These are phyloP conservation scores for Vanderwaltozyma yarrowii DNA, from an alignment of 805 yeast genomes.

Conservation along the genomic window DNA sequence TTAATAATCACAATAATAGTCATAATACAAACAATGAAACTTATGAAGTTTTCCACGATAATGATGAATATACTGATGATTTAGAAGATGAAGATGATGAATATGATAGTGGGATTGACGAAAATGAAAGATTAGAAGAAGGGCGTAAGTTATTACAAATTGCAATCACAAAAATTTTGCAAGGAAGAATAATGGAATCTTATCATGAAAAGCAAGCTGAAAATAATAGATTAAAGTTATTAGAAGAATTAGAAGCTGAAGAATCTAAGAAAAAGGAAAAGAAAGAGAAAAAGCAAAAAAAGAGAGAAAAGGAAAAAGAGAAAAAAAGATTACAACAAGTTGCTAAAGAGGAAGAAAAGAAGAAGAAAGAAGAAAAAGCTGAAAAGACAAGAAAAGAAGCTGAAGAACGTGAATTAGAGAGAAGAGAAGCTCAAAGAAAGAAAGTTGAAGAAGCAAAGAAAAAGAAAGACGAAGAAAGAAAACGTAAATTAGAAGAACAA, in stretches of 20 bases:
- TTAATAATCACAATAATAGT: too few relatives aligned
- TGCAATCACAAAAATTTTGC: conserved; percentile 69
- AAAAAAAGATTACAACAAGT: conserved; percentile 52
- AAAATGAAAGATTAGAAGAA: conserved; percentile 62
- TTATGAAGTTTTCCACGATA: conserved; percentile 2
- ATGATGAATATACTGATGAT: conserved; percentile 8
- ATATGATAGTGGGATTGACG: conserved; percentile 35
- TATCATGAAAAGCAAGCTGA: conserved; percentile 75
- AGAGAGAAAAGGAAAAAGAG: conserved; percentile 61
- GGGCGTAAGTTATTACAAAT: conserved; percentile 71
- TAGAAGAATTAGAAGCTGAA: conserved; percentile 64
- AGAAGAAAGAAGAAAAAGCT: conserved; percentile 44
- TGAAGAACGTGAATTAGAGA: conserved; percentile 34
- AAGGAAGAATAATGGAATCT: conserved; percentile 61
- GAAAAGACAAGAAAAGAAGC: conserved; percentile 38
- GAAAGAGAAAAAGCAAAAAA: conserved; percentile 54
- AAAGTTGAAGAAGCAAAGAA: conserved; percentile 33
- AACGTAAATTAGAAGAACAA: conserved; percentile 32
- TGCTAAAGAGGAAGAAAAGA: conserved; percentile 53
- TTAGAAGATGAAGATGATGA: conserved; percentile 18
- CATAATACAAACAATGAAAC: background rate
- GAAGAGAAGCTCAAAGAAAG: conserved; percentile 30
- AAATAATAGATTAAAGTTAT: conserved; percentile 50
- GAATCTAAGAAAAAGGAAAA: conserved; percentile 49
- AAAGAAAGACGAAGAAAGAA: conserved; percentile 32